phyloP scores from a whole-genome alignment of 192 early-diverging fungal genomes.

The Cladochytrium replicatum region DNA sequence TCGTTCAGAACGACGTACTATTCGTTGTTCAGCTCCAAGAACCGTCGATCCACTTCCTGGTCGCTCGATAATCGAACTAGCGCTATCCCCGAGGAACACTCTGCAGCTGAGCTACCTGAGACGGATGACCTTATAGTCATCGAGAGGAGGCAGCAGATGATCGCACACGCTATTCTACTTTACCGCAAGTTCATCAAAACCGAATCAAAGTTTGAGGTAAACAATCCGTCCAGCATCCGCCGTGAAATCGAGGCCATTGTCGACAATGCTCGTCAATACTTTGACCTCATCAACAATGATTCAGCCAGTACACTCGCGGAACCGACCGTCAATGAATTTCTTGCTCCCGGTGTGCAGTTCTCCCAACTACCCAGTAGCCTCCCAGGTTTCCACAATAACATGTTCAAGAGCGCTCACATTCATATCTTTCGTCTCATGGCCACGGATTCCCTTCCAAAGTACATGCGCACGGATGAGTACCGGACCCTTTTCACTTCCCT shows the following conservation, averaged over 20 bases:
- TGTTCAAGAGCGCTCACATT: constrained; percentile 54
- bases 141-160: too few species aligned
- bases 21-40: too few species aligned
- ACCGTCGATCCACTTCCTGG: too few species aligned
- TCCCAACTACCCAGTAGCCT: constrained; percentile 3
- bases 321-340: constrained; percentile 14
- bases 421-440: constrained; percentile 67
- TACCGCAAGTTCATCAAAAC: constrained; percentile 30
- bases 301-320: too few species aligned
- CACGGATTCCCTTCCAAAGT: constrained; percentile 66
- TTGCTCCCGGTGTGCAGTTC: constrained; percentile 11
- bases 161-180: constrained; percentile 27
- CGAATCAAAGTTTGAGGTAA: constrained; percentile 29
- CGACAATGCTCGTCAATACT: constrained; percentile 25
- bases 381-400: constrained; percentile 12
- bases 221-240: constrained; percentile 25
- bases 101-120: too few species aligned
- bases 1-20: constrained; percentile 37
- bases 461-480: constrained; percentile 50
- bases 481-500: too few species aligned
- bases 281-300: constrained; percentile 45
- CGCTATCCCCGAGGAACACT: too few species aligned
- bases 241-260: constrained; percentile 24
- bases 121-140: too few species aligned
- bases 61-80: too few species aligned